A percentile compares a stretch with the other conserved stretches of the same genome.
phyloP scores from a whole-genome alignment of 2,329 filamentous ascomycete genomes.

The Bipolaris oryzae region DNA sequence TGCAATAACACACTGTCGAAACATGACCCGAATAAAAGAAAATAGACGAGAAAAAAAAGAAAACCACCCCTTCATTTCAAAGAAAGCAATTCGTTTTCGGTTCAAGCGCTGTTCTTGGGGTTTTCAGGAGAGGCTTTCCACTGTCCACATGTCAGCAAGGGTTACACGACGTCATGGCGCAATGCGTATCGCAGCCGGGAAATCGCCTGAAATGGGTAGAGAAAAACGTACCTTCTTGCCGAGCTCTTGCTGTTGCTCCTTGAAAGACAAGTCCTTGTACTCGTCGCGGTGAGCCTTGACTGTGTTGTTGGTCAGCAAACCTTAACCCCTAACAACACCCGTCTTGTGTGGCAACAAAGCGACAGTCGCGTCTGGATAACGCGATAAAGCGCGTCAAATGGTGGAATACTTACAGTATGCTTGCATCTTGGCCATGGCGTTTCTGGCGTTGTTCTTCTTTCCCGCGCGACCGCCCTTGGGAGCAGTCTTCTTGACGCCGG shows the following conservation, averaged over 20 bases:
- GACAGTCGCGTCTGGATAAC: constrained; percentile 23
- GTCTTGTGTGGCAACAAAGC: neutral
- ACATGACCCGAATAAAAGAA: neutral
- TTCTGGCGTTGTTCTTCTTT: constrained; percentile 36
- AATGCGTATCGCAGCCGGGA: neutral
- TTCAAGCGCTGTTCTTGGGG: constrained; percentile 40
- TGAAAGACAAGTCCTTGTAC: constrained; percentile 43
- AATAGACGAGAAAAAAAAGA: neutral
- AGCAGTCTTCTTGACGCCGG: constrained; percentile 39
- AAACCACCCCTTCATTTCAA: neutral
- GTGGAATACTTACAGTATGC: constrained; percentile 39
- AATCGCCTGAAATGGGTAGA: neutral
- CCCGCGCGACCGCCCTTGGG: constrained; percentile 18
- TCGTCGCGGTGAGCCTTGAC: constrained; percentile 46
- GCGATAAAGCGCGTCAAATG: constrained; percentile 24
- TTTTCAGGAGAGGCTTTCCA: constrained; percentile 47
- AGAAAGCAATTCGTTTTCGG: neutral
- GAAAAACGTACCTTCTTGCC: constrained; percentile 39
- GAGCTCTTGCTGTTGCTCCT: constrained; percentile 46
- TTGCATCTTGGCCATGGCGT: constrained; percentile 46
- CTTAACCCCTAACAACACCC: neutral
- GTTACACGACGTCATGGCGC: neutral
- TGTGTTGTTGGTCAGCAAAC: constrained; percentile 26
- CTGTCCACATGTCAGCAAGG: constrained; percentile 23
- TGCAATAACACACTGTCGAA: constrained; percentile 1